Conservation (phyloP, 176 grass and related monocot species). For the Coix lacrymajobi region DNA sequence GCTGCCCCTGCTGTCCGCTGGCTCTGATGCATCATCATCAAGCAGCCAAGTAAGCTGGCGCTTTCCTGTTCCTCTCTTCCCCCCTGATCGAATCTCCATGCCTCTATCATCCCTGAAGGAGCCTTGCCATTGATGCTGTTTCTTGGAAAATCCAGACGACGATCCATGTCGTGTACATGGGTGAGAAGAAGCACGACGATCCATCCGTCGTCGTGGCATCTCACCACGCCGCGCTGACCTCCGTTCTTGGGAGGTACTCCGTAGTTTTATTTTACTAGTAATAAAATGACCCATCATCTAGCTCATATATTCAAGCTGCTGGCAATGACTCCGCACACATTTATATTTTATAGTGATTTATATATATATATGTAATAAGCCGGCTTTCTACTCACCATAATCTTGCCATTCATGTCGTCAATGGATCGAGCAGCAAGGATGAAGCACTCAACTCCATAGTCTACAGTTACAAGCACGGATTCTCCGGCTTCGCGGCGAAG, state of each 20-base stretch:
- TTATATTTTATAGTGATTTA: too few species aligned
- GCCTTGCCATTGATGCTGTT: neutral
- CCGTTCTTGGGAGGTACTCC: constrained; percentile 42
- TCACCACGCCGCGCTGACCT: constrained; percentile 34
- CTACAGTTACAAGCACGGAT: constrained; percentile 50
- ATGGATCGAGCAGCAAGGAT: constrained; percentile 58
- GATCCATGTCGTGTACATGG: constrained; percentile 45
- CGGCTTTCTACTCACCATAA: too few species aligned
- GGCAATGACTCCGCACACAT: too few species aligned
- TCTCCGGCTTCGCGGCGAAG: constrained; percentile 55
- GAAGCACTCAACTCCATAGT: constrained; percentile 39
- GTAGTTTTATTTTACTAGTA: too few species aligned
- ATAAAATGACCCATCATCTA: too few species aligned
- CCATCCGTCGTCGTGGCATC: constrained; percentile 26
- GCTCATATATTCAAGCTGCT: too few species aligned
- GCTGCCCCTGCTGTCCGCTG: too few species aligned
- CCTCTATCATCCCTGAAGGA: too few species aligned
- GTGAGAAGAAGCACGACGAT: constrained; percentile 39
- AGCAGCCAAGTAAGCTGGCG: neutral
- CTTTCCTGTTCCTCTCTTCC: too few species aligned
- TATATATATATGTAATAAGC: too few species aligned
- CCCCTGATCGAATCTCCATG: too few species aligned
- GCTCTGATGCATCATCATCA: neutral
- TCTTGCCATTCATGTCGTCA: too few species aligned
- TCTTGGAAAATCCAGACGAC: neutral